Evolutionary conservation across 2,329 filamentous ascomycete species (phyloP).

Genomic region (Penicillium griseofulvum): DNA sequence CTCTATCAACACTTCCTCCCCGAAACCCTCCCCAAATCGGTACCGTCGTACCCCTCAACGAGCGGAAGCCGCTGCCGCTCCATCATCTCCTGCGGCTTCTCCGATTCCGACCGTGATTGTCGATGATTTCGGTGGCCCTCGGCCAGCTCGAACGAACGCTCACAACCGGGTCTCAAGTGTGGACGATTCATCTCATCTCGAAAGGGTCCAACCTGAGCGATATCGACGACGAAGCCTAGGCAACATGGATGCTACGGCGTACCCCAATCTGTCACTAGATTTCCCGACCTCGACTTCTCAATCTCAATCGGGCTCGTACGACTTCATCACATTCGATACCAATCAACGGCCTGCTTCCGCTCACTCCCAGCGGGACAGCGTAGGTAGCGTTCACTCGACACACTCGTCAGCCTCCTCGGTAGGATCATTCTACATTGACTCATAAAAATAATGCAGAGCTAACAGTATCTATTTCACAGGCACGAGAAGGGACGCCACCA

Average conservation of each 20-base stretch:
- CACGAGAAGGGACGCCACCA: constrained; percentile 20
- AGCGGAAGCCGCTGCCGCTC: constrained; percentile 45
- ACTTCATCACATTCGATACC: constrained; percentile 34
- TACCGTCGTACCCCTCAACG: constrained; percentile 69
- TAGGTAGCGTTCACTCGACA: constrained; percentile 59
- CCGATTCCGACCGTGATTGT: constrained; percentile 11
- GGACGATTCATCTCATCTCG: constrained; percentile 65
- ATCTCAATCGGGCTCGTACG: constrained; percentile 34
- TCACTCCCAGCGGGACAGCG: constrained; percentile 56
- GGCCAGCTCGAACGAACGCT: constrained; percentile 44
- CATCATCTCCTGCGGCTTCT: constrained; percentile 11
- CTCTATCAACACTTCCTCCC: constrained; percentile 47
- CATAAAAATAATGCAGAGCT: background rate
- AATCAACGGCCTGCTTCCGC: constrained; percentile 34
- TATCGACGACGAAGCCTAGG: constrained; percentile 82
- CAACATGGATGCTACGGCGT: constrained; percentile 53
- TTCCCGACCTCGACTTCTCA: constrained; percentile 33
- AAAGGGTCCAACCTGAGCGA: constrained; percentile 61
- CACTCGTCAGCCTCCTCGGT: constrained; percentile 64
- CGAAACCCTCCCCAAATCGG: constrained; percentile 74
- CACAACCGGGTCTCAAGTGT: constrained; percentile 60
- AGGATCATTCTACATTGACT: constrained; percentile 37
- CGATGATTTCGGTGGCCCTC: constrained; percentile 46
- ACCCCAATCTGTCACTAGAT: constrained; percentile 37
- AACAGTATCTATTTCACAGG: constrained; percentile 12